Base-by-base conservation (phyloP, 352 stramenopile genomes). In the Pythium biforme region DNA sequence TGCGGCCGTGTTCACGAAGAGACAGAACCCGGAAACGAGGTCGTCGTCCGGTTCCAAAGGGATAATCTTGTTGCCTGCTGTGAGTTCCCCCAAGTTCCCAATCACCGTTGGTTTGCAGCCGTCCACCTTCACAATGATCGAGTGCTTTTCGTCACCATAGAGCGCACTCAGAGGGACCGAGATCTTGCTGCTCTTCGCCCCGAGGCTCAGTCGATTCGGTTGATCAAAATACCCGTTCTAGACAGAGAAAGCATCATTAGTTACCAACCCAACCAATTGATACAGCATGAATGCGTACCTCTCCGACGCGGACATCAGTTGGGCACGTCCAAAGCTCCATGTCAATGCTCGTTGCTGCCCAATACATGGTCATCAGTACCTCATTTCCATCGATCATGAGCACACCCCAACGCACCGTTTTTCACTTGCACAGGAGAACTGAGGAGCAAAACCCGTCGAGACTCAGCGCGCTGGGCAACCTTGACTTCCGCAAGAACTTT, bases 391-490 rank as follows among this genome's bases (percentile, higher is more conserved):
- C 12, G 19, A 14, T 19, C 1, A 27, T 48, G 3, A n/a, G 11
- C 17, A 33, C 10, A 23, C 26, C 14, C 2, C 25, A 52, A 79
- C 72, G 40, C 76, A 88, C 83, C 81, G 65, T 96, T 96, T 59
- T 95, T 96, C 20, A 96, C 61, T 64, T 95, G 88, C 3, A 95
- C 87, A 8, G 86, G 86, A n/a, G 88, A 96, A 43, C 81, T 94
- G 15, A 96, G 64, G 25, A 94, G 61, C 34, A 96, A 57, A 4
- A 96, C 88, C 25, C 88, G 83, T 20, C 86, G 83, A 31, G 82
- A 92, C 51, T 96, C 86, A 52, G 95, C 88, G 37, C 88, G 72
- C 48, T 95, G 88, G 4, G 88, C 88, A 22, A 96, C 88, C 55
- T 96, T 96, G 17, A 95, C 88, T 72, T 96, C 88, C 3, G 82